Evolutionary conservation across 257 asterid species (phyloP).

Genomic region (Solanum virginianum): DNA sequence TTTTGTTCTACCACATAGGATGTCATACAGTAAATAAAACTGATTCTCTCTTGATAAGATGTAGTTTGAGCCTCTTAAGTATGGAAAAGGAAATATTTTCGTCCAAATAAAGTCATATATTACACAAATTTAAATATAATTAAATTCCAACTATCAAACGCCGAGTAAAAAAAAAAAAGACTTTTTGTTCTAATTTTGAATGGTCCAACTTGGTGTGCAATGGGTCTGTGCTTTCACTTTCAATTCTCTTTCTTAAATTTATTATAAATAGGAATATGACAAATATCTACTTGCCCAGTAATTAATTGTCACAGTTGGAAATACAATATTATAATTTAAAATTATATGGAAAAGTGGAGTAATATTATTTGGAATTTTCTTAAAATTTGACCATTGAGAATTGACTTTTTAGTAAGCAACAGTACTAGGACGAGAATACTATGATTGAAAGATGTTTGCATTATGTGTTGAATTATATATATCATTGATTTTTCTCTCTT

Average conservation of each 20-base stretch:
- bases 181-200: neutral
- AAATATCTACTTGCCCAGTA: too few relatives aligned
- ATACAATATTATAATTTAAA: neutral
- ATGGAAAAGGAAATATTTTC: accelerated
- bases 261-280: too few relatives aligned
- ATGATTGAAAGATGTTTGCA: neutral
- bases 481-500: neutral
- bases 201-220: neutral
- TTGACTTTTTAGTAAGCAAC: neutral
- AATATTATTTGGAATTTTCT: neutral
- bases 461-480: neutral
- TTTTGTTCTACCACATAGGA: too few relatives aligned
- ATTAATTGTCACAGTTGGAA: neutral
- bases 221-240: neutral
- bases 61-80: too few relatives aligned
- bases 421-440: neutral
- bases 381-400: neutral
- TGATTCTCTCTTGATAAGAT: too few relatives aligned
- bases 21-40: too few relatives aligned
- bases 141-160: too few relatives aligned
- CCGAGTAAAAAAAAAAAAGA: neutral
- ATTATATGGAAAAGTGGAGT: neutral
- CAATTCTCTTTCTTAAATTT: neutral
- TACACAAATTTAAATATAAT: too few relatives aligned
- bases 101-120: too few relatives aligned